Base-by-base conservation (phyloP, 2,329 filamentous ascomycete genomes). In the Fusarium dimerum region DNA sequence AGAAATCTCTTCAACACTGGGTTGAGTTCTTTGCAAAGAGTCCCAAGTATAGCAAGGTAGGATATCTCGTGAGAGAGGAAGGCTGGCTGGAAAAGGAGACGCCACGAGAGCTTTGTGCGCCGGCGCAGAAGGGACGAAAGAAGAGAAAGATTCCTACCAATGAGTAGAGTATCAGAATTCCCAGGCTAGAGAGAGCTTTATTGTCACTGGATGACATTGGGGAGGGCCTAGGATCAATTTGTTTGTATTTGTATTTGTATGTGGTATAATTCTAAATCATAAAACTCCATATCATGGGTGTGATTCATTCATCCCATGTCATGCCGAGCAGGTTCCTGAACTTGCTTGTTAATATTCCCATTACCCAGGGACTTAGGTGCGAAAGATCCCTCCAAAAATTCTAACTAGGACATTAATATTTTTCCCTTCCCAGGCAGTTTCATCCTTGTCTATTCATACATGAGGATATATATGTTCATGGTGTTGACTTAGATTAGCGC, bases 31-130 rank as follows among this genome's bases (percentile, higher is more conserved):
- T 97, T 66, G 79, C 73, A 52, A 88, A 87, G 50, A 89, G 85
- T 68, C 82, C 87, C 66, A 91, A 90, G 75, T 97, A 97, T 73
- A 83, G 84, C 56, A 83, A 84, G 72, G 89, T 95, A 5, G 94
- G 94, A 4, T 83, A 80, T 68, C 83, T 97, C 13, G 79, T 84
- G 69, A 78, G 84, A 54, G 79, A 83, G 52, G 77, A 75, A 20
- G 78, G 72, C 18, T 87, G 85, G 76, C 78, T 86, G 67, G 79
- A 87, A 66, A 83, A 82, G 62, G 75, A 78, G 73, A 83, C 83
- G 6, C 76, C 76, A 65, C 81, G 81, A 67, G 74, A 79, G 69
- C 74, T 96, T 62, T 97, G 92, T 73, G 82, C 84, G 63, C 72
- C 77, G 61, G 92, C 91, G 40, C 77, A 83, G 67, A 84, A 87